Conservation (phyloP, 208 protist genomes). For the Acanthamoeba sp. region DNA sequence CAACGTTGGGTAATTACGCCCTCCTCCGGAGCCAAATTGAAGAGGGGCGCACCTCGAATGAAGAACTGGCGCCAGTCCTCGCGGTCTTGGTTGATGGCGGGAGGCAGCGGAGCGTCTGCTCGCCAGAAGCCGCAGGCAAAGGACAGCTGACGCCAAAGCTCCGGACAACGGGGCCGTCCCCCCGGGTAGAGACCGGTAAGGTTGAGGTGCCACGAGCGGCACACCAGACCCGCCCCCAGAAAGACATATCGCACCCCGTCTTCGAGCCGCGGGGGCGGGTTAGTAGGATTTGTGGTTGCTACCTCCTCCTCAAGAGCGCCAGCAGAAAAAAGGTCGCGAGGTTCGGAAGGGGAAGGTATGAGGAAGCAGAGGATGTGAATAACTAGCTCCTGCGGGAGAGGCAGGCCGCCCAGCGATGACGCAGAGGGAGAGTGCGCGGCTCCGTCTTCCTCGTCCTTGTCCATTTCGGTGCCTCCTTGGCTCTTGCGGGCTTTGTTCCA, state of each 20-base stretch:
- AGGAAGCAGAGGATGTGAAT: conserved; percentile 36
- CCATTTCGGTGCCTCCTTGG: not conserved
- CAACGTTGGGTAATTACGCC: not conserved
- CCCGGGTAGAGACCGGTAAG: not conserved
- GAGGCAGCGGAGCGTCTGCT: not conserved
- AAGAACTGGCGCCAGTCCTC: conserved; percentile 19
- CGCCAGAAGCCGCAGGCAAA: not conserved
- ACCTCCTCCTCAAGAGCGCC: too few species aligned
- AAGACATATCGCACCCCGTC: not conserved
- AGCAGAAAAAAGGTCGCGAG: too few species aligned
- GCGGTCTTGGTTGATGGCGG: not conserved
- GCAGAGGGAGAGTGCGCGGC: not conserved
- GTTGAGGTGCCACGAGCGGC: not conserved
- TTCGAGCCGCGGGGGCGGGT: not conserved
- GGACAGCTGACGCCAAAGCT: not conserved
- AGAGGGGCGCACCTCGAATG: not conserved
- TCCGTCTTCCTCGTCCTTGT: not conserved
- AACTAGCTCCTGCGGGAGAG: not conserved
- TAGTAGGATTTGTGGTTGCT: too few species aligned
- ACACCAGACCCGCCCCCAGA: not conserved
- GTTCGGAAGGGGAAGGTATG: not conserved
- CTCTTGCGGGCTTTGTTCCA: too few species aligned
- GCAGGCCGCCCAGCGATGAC: not conserved
- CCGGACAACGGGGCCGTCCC: not conserved
- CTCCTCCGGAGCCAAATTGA: not conserved